Percentiles rank a stretch among this genome's conserved stretches.
phyloP scores from a whole-genome alignment of 306 rosid genomes.

The Ormosia emarginata region DNA sequence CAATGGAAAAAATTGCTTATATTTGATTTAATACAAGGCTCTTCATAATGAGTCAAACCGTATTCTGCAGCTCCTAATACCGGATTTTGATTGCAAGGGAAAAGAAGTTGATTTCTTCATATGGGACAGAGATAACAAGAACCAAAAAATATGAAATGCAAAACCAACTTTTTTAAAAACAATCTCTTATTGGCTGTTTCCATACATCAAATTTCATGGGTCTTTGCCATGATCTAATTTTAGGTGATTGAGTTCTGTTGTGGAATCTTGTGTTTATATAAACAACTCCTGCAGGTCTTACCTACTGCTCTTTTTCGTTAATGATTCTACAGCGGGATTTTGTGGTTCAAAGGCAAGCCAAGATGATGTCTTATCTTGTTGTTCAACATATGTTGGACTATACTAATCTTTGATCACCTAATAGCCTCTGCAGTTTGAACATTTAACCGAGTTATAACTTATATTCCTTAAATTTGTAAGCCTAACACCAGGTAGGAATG shows the following conservation, averaged over 20 bases:
- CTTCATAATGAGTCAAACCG: neutral
- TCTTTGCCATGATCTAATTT: slow-evolving; percentile 15
- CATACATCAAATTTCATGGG: neutral
- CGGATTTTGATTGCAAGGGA: slow-evolving; percentile 1
- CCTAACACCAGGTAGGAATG: neutral
- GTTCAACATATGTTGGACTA: neutral
- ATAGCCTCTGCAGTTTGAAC: neutral
- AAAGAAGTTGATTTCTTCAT: neutral
- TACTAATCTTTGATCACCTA: neutral
- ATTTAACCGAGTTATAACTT: neutral
- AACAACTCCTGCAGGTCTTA: neutral
- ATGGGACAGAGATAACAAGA: neutral
- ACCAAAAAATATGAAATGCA: neutral
- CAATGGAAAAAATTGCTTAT: neutral
- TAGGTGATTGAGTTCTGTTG: neutral
- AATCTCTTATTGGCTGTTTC: neutral
- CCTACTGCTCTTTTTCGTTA: neutral
- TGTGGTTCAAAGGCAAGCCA: neutral
- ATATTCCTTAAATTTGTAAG: neutral
- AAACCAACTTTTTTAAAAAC: neutral
- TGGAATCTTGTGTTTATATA: neutral
- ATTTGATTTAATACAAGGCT: neutral
- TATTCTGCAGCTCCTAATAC: neutral
- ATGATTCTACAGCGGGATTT: neutral
- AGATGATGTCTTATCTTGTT: neutral